Evolutionary conservation across 2,329 filamentous ascomycete species (phyloP).

Genomic region (Aspergillus fijiensis): DNA sequence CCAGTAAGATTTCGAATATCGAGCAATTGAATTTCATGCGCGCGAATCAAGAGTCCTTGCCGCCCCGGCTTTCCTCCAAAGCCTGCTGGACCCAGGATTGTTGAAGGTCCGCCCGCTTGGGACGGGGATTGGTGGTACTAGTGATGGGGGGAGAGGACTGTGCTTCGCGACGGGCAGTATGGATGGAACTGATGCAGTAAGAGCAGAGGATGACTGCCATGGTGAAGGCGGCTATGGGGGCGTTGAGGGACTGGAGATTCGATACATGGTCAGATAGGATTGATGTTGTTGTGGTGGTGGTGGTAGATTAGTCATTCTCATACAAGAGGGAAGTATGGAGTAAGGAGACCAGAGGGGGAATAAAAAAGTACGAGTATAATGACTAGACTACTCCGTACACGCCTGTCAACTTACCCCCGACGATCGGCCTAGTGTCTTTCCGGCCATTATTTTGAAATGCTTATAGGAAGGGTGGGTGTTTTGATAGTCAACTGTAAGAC

Average conservation of each 20-base stretch:
- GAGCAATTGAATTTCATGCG: too few relatives aligned
- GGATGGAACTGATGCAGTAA: slow-evolving; percentile 65
- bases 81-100: slow-evolving; percentile 34
- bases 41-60: slow-evolving; percentile 2
- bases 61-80: slow-evolving; percentile 29
- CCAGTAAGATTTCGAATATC: too few relatives aligned
- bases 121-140: slow-evolving; percentile 33
- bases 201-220: slow-evolving; percentile 61
- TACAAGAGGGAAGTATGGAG: background rate
- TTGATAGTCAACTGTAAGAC: too few relatives aligned
- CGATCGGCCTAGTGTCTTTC: slow-evolving; percentile 21
- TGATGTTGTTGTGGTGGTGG: background rate
- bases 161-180: slow-evolving; percentile 65
- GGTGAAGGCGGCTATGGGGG: slow-evolving; percentile 61
- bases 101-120: slow-evolving; percentile 39
- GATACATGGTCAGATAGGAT: background rate
- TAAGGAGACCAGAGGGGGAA: background rate
- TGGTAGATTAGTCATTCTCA: background rate
- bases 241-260: slow-evolving; percentile 52
- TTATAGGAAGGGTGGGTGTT: background rate
- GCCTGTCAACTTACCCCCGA: slow-evolving; percentile 21
- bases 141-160: slow-evolving; percentile 42
- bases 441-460: slow-evolving; percentile 11
- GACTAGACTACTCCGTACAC: background rate
- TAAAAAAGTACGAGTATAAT: background rate